Evolutionary conservation across 2,329 filamentous ascomycete genomes (phyloP).

Genomic region (Penicillium capsulatum): DNA sequence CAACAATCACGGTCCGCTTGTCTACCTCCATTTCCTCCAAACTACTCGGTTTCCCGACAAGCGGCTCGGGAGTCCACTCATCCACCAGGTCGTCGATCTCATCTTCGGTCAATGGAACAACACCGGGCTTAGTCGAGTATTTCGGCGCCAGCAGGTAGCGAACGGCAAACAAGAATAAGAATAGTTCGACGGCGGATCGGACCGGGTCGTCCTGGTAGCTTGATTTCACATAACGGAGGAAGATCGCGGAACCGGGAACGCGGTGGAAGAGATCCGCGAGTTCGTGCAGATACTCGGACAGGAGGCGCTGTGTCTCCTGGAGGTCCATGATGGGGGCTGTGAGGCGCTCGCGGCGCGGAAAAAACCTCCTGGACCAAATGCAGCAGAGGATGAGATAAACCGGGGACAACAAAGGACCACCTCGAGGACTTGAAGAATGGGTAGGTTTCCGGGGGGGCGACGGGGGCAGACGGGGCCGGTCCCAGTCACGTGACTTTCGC

Average conservation of each 20-base stretch:
- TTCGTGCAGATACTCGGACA: conserved; percentile 53
- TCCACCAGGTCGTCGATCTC: conserved; percentile 97
- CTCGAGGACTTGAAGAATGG: conserved; percentile 1
- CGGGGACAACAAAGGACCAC: neutral
- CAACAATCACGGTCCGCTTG: conserved; percentile 79
- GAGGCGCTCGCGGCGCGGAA: conserved; percentile 9
- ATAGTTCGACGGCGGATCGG: conserved; percentile 85
- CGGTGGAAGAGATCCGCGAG: conserved; percentile 71
- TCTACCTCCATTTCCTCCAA: conserved; percentile 81
- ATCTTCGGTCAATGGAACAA: conserved; percentile 85
- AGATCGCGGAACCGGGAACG: conserved; percentile 87
- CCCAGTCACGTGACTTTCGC: too few relatives aligned
- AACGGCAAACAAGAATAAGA: conserved; percentile 92
- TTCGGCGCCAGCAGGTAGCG: conserved; percentile 87
- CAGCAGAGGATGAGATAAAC: neutral
- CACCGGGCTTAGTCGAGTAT: conserved; percentile 89
- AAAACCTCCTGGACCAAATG: neutral
- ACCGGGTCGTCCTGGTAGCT: conserved; percentile 98
- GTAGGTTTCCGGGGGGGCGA: too few relatives aligned
- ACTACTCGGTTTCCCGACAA: conserved; percentile 68
- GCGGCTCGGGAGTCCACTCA: conserved; percentile 91
- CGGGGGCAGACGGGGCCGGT: conserved; percentile 4
- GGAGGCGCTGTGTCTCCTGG: conserved; percentile 52
- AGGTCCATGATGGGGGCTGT: conserved; percentile 49
- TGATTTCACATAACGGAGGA: conserved; percentile 91